Evolutionary conservation across 1,284 basidiomycete genomes (phyloP).

Genomic region (Boletus holoroseus): DNA sequence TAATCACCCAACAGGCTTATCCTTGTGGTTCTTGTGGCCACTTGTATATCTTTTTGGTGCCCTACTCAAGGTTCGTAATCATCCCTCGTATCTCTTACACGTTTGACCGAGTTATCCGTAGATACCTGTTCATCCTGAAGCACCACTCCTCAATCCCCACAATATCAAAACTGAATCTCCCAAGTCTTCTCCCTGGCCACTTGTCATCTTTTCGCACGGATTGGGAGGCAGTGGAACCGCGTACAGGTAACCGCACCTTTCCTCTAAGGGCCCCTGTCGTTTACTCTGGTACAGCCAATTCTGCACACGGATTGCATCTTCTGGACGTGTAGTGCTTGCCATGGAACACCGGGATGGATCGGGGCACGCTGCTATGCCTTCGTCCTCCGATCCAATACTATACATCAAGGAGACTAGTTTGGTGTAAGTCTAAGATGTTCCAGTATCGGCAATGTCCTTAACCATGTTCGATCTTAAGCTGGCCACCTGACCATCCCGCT

Average conservation of each 20-base stretch:
- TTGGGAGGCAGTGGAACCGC: slow-evolving; percentile 68
- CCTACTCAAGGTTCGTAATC: slow-evolving; percentile 37
- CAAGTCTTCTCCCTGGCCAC: slow-evolving; percentile 48
- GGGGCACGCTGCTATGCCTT: slow-evolving; percentile 43
- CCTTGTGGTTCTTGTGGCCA: slow-evolving; percentile 46
- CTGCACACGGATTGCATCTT: slow-evolving; percentile 63
- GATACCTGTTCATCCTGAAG: slow-evolving; percentile 56
- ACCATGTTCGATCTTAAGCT: slow-evolving; percentile 16
- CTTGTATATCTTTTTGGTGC: slow-evolving; percentile 46
- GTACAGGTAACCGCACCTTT: slow-evolving; percentile 49
- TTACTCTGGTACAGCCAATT: slow-evolving; percentile 47
- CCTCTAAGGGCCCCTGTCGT: background rate
- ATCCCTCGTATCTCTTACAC: background rate
- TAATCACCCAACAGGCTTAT: slow-evolving; percentile 27
- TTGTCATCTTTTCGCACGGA: slow-evolving; percentile 79
- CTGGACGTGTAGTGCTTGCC: slow-evolving; percentile 71
- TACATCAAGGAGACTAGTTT: slow-evolving; percentile 51
- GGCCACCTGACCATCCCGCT: slow-evolving; percentile 26
- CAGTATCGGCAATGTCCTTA: background rate
- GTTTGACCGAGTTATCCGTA: slow-evolving; percentile 18
- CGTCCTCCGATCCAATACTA: slow-evolving; percentile 25
- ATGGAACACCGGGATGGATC: slow-evolving; percentile 78
- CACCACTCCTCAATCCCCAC: slow-evolving; percentile 46
- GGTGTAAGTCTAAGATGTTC: slow-evolving; percentile 37
- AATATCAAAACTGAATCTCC: slow-evolving; percentile 1